Percentiles rank a stretch among this genome's conserved stretches.
These are phyloP conservation scores for Clavariopsis aquatica DNA, from an alignment of 495 filamentous ascomycete species.

Conservation along the genomic window DNA sequence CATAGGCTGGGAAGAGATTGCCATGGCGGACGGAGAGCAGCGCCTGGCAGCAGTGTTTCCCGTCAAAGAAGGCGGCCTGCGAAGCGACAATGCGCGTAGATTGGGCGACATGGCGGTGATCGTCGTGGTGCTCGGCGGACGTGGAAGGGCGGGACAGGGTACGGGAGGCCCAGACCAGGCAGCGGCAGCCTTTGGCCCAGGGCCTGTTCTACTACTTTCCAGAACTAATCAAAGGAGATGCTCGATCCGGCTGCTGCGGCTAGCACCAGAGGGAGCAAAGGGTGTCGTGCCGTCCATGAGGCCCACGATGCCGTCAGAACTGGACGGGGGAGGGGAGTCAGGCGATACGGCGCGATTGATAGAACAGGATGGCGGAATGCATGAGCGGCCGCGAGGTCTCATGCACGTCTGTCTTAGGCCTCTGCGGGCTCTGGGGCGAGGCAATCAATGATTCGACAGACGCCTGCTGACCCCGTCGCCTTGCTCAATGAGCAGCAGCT, in stretches of 20 bases:
- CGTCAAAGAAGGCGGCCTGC: no score
- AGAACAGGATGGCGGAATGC: constrained; percentile 33
- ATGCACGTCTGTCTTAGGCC: constrained; percentile 28
- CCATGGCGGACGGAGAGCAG: no score
- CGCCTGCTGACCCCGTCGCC: constrained; percentile 23
- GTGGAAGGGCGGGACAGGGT: neutral
- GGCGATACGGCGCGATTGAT: constrained; percentile 36
- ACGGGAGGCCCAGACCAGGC: no score
- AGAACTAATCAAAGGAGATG: constrained; percentile 24
- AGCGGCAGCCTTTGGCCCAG: no score
- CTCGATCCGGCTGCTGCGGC: constrained; percentile 36
- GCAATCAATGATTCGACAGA: constrained; percentile 26
- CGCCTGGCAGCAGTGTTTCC: no score
- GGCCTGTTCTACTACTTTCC: constrained; percentile 21
- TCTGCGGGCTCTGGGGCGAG: constrained; percentile 15
- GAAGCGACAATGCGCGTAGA: constrained; percentile 9
- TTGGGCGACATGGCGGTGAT: constrained; percentile 23
- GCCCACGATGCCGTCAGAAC: neutral
- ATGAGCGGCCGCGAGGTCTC: constrained; percentile 30
- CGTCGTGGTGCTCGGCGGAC: neutral
- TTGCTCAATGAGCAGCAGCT: constrained; percentile 31
- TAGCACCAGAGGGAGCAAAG: constrained; percentile 21
- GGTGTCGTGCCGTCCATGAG: neutral
- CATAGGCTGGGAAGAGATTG: neutral
- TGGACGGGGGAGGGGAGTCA: constrained; percentile 34